phyloP scores from a whole-genome alignment of 306 rosid genomes.

The Morella rubra region DNA sequence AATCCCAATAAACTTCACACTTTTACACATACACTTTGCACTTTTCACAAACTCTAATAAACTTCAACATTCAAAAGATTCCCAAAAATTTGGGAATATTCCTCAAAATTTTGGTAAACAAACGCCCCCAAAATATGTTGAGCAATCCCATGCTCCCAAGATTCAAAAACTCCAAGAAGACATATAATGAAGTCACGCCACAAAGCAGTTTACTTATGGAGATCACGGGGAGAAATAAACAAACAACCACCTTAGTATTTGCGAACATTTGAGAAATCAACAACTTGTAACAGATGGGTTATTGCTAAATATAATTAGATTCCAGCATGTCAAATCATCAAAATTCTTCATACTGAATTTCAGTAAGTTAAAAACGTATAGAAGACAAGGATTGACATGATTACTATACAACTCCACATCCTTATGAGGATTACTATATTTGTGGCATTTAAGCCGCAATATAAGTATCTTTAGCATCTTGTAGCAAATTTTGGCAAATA shows the following conservation, averaged over 20 bases:
- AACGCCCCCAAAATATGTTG: not conserved
- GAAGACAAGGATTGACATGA: not conserved
- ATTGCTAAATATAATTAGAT: conserved; percentile 4
- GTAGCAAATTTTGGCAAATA: not conserved
- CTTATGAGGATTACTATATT: not conserved
- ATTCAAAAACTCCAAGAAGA: not conserved
- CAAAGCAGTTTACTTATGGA: not conserved
- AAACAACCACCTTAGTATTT: not conserved
- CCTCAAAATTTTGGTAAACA: too few species aligned
- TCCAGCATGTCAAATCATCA: not conserved
- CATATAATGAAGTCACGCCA: not conserved
- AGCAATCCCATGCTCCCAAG: not conserved
- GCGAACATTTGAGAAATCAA: conserved; percentile 4
- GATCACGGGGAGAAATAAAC: not conserved
- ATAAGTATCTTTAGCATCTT: not conserved
- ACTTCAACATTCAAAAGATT: too few species aligned
- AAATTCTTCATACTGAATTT: not conserved
- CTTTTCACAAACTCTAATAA: too few species aligned
- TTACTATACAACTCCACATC: not conserved
- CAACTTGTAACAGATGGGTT: not conserved
- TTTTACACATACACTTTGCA: too few species aligned
- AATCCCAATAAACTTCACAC: too few species aligned
- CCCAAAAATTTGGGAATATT: too few species aligned
- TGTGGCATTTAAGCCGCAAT: not conserved
- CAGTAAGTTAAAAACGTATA: not conserved